phyloP scores from a whole-genome alignment of 345 rosid species.

The Turnera subulata region DNA sequence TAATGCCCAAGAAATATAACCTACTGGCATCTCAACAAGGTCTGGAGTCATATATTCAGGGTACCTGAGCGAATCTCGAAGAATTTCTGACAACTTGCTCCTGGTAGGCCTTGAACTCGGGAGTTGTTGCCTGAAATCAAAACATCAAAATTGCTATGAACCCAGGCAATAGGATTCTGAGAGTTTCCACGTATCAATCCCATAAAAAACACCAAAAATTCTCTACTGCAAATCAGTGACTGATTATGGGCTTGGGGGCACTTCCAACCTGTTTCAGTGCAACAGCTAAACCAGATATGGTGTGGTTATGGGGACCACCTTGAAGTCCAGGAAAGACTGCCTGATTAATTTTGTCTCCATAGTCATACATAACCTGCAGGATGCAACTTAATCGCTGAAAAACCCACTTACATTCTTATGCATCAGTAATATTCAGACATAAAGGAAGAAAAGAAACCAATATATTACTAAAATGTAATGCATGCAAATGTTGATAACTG shows the following conservation, averaged over 20 bases:
- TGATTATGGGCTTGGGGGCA: neutral
- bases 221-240: neutral
- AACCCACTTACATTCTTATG: neutral
- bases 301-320: slow-evolving; percentile 98
- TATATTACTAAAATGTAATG: too few species aligned
- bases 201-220: too few species aligned
- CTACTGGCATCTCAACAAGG: neutral
- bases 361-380: slow-evolving; percentile 79
- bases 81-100: slow-evolving; percentile 83
- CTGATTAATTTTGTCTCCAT: slow-evolving; percentile 77
- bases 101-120: slow-evolving; percentile 87
- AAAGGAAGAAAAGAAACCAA: too few species aligned
- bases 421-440: too few species aligned
- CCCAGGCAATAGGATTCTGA: slow-evolving; percentile 2
- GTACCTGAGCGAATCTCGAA: slow-evolving; percentile 73
- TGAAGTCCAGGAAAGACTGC: slow-evolving; percentile 97
- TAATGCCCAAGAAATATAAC: neutral
- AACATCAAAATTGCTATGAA: slow-evolving; percentile 9
- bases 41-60: slow-evolving; percentile 3
- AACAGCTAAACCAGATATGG: slow-evolving; percentile 87
- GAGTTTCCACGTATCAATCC: neutral
- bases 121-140: slow-evolving; percentile 53
- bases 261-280: slow-evolving; percentile 81
- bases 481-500: too few species aligned
- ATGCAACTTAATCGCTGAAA: slow-evolving; percentile 8